phyloP scores from a whole-genome alignment of 805 yeast genomes.

The Lachancea kluyveri region DNA sequence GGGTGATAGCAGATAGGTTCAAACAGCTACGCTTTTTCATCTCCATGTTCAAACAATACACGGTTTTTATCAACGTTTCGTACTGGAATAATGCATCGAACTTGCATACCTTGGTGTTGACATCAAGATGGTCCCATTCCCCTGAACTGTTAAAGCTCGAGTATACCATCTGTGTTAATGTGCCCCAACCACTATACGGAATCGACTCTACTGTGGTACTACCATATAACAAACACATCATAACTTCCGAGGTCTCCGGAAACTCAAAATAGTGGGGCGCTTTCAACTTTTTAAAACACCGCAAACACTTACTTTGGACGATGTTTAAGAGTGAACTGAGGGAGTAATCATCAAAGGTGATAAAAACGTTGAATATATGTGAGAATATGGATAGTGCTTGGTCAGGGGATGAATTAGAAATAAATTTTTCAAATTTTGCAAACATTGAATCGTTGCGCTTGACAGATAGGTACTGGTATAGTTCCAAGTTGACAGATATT shows the following conservation, averaged over 20 bases:
- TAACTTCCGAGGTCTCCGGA: constrained; percentile 14
- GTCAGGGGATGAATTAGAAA: constrained; percentile 10
- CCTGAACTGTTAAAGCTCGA: too few species aligned
- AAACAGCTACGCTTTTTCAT: constrained; percentile 26
- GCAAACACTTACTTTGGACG: constrained; percentile 12
- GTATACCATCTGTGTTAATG: constrained; percentile 19
- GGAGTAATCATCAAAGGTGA: constrained; percentile 6
- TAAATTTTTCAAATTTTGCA: constrained; percentile 18
- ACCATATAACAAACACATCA: constrained; percentile 20
- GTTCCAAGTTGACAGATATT: constrained; percentile 11
- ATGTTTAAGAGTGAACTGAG: constrained; percentile 12
- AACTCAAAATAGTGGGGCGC: constrained; percentile 9
- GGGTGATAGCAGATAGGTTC: constrained; percentile 29
- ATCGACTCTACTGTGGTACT: constrained; percentile 4
- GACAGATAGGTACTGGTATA: constrained; percentile 8
- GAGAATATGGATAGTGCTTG: constrained; percentile 14
- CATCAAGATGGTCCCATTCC: too few species aligned
- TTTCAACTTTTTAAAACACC: constrained; percentile 12
- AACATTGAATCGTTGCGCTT: constrained; percentile 3
- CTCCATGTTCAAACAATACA: constrained; percentile 31
- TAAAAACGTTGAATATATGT: constrained; percentile 17
- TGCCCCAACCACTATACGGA: constrained; percentile 16
- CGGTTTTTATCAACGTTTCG: constrained; percentile 29
- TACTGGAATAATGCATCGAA: constrained; percentile 21
- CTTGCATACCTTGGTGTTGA: constrained; percentile 9